These are phyloP conservation scores for Jamesozyma lodderae DNA, from an alignment of 805 yeast genomes.

Conservation along the genomic window DNA sequence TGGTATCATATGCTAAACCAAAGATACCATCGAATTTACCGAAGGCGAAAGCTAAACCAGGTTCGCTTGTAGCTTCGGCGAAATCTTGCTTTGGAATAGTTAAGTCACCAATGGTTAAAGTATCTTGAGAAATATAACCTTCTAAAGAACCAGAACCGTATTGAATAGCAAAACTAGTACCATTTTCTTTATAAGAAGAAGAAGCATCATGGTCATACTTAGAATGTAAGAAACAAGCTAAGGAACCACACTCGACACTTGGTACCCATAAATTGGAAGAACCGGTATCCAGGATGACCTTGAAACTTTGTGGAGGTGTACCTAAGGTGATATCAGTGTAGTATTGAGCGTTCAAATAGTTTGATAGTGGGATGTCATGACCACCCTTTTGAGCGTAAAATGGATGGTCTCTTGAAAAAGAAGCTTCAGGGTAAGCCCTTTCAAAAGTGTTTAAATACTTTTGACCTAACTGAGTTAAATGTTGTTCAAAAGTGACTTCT, in stretches of 20 bases:
- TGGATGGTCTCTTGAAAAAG: constrained; percentile 21
- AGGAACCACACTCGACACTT: constrained; percentile 73
- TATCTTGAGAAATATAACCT: constrained; percentile 86
- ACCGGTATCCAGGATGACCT: constrained; percentile 93
- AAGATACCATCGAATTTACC: constrained; percentile 97
- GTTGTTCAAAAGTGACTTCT: constrained; percentile 42
- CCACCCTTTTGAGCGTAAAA: constrained; percentile 28
- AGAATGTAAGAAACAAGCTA: constrained; percentile 90
- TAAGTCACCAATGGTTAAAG: constrained; percentile 65
- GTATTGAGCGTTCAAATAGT: constrained; percentile 94
- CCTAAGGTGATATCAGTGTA: constrained; percentile 86
- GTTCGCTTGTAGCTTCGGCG: constrained; percentile 96
- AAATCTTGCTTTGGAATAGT: constrained; percentile 82
- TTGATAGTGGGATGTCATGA: constrained; percentile 78
- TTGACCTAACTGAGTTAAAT: constrained; percentile 48
- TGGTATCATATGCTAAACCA: constrained; percentile 89
- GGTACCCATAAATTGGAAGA: constrained; percentile 98
- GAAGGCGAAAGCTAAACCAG: constrained; percentile 95
- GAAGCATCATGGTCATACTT: constrained; percentile 82
- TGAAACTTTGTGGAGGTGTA: constrained; percentile 87
- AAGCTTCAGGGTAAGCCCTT: constrained; percentile 36
- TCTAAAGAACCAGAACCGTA: constrained; percentile 92
- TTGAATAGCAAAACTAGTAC: constrained; percentile 72
- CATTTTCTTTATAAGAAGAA: constrained; percentile 79
- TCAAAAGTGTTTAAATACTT: constrained; percentile 50